Percentiles rank a stretch among this genome's conserved stretches.
Conservation (phyloP, 768 basidiomycete genomes). For the Kwoniella mangroviensis region DNA sequence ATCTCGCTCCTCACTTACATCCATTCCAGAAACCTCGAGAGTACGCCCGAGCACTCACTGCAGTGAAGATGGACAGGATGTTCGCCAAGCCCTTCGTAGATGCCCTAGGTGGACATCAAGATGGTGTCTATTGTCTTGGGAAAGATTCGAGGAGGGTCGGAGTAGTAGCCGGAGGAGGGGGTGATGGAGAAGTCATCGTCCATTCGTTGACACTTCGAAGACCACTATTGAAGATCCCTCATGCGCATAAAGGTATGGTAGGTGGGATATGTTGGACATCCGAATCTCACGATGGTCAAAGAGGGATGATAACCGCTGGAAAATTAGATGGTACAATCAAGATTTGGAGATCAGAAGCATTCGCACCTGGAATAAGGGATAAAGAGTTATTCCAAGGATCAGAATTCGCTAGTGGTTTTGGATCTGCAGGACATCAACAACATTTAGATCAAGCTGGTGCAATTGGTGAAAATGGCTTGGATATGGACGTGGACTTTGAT, state of each 20-base stretch:
- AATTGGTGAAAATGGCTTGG: conserved; percentile 42
- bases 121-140: conserved; percentile 85
- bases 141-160: conserved; percentile 72
- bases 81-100: conserved; percentile 97
- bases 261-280: conserved; percentile 57
- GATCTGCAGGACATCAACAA: conserved; percentile 31
- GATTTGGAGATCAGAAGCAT: conserved; percentile 55
- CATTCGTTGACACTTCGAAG: conserved; percentile 63
- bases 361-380: conserved; percentile 54
- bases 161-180: conserved; percentile 85
- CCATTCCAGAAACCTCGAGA: conserved; percentile 92
- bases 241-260: conserved; percentile 58
- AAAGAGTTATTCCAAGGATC: conserved; percentile 51
- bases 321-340: conserved; percentile 57
- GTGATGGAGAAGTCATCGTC: conserved; percentile 91
- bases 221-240: conserved; percentile 56
- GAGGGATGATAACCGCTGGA: conserved; percentile 56
- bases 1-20: conserved; percentile 92
- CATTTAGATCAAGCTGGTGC: conserved; percentile 52
- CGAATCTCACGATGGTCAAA: conserved; percentile 51
- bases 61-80: conserved; percentile 94
- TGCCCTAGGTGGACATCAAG: conserved; percentile 86
- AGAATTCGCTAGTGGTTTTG: conserved; percentile 42
- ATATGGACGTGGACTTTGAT: conserved; percentile 47
- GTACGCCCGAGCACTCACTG: conserved; percentile 89